Conservation (phyloP, 2,329 filamentous ascomycete genomes). For the Paracamarosporium sp. region DNA sequence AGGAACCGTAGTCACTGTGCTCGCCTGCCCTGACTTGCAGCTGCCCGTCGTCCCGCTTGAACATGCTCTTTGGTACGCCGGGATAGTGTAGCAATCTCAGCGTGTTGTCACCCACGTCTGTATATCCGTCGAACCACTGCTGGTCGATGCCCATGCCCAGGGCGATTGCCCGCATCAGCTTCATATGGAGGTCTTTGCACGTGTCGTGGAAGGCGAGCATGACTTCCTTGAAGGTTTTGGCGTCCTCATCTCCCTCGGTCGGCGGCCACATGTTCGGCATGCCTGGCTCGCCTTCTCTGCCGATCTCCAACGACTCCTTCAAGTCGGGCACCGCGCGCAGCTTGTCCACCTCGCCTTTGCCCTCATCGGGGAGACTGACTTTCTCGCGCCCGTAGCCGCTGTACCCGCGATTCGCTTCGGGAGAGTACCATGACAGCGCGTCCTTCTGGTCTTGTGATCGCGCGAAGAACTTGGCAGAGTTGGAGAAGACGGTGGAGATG, state of each 20-base stretch:
- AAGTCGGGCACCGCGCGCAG: slow-evolving; percentile 50
- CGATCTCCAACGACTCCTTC: slow-evolving; percentile 69
- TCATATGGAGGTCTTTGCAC: slow-evolving; percentile 75
- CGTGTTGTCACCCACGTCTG: slow-evolving; percentile 60
- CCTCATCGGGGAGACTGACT: slow-evolving; percentile 39
- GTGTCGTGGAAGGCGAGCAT: slow-evolving; percentile 79
- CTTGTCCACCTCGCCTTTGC: slow-evolving; percentile 43
- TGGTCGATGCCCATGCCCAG: slow-evolving; percentile 77
- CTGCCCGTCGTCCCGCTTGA: slow-evolving; percentile 69
- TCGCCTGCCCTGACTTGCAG: slow-evolving; percentile 79
- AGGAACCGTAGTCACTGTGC: slow-evolving; percentile 70
- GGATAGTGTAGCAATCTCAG: slow-evolving; percentile 81
- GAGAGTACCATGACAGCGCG: slow-evolving; percentile 49
- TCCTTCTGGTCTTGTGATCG: slow-evolving; percentile 48
- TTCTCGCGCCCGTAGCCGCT: slow-evolving; percentile 53
- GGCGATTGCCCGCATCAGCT: slow-evolving; percentile 85
- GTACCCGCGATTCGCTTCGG: slow-evolving; percentile 58
- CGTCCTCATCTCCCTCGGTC: slow-evolving; percentile 58
- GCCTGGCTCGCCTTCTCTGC: slow-evolving; percentile 64
- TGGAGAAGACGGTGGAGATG: slow-evolving; percentile 67
- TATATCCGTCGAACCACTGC: slow-evolving; percentile 77
- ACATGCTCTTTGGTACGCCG: slow-evolving; percentile 68
- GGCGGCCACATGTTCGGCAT: slow-evolving; percentile 80
- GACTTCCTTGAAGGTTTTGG: slow-evolving; percentile 68
- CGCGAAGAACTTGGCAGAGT: slow-evolving; percentile 47